Evolutionary conservation across 2,329 filamentous ascomycete genomes (phyloP).

Genomic region (Blumeria hordei): DNA sequence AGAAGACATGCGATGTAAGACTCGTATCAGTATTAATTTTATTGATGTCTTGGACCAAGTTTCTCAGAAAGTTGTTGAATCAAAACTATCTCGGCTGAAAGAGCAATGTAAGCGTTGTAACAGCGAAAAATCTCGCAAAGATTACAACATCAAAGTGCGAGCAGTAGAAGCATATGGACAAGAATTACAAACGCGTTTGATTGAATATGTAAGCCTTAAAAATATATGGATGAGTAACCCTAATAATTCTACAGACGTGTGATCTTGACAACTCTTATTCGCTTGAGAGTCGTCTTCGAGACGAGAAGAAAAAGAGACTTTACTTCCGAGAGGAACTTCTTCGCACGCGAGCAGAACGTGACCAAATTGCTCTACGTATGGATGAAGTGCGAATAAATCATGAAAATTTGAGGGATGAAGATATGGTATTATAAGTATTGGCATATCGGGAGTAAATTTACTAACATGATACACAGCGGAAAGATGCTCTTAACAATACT

Average conservation of each 20-base stretch:
- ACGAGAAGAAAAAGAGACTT: constrained; percentile 31
- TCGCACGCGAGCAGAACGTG: constrained; percentile 30
- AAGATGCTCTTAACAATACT: constrained; percentile 26
- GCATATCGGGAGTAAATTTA: neutral
- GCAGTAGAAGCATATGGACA: constrained; percentile 33
- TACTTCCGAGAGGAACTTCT: constrained; percentile 34
- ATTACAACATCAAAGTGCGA: constrained; percentile 28
- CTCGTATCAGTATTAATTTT: constrained; percentile 30
- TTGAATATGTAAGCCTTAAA: constrained; percentile 28
- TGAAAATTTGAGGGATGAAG: constrained; percentile 26
- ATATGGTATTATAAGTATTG: constrained; percentile 18
- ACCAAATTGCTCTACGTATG: constrained; percentile 36
- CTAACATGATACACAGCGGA: constrained; percentile 16
- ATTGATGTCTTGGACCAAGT: constrained; percentile 37
- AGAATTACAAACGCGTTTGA: constrained; percentile 28
- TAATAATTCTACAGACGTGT: constrained; percentile 20
- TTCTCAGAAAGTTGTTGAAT: constrained; percentile 33
- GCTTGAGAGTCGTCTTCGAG: constrained; percentile 30
- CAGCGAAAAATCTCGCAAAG: constrained; percentile 24
- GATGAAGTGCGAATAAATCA: constrained; percentile 37
- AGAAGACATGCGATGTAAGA: constrained; percentile 27
- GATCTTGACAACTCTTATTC: constrained; percentile 33
- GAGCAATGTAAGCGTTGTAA: constrained; percentile 20
- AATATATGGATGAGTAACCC: neutral
- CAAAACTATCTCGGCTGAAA: constrained; percentile 23